Conservation (phyloP, 2,329 filamentous ascomycete species). For the Sarocladium kiliense region DNA sequence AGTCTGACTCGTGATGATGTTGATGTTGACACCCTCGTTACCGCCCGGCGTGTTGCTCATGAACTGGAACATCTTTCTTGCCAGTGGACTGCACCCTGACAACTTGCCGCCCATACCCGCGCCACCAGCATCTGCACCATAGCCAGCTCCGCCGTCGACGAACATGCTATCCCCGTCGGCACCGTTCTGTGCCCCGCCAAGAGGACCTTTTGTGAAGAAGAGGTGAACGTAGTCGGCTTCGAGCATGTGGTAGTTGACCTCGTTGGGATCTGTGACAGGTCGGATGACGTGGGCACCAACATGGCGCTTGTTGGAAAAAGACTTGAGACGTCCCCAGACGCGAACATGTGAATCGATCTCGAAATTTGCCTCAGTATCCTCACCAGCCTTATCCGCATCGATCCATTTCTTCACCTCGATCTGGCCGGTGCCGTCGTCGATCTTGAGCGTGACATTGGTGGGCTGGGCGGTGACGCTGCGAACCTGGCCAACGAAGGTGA, state of each 20-base stretch:
- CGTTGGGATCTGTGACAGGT: constrained; percentile 76
- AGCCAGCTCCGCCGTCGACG: constrained; percentile 42
- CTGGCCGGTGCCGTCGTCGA: constrained; percentile 91
- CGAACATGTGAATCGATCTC: constrained; percentile 75
- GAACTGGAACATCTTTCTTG: constrained; percentile 66
- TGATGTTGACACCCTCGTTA: constrained; percentile 79
- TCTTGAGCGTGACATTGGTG: constrained; percentile 85
- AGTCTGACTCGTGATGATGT: constrained; percentile 64
- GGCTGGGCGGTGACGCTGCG: constrained; percentile 79
- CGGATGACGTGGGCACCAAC: constrained; percentile 78
- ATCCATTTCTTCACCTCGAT: constrained; percentile 91
- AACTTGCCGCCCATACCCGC: constrained; percentile 36
- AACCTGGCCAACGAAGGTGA: constrained; percentile 84
- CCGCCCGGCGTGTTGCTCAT: constrained; percentile 63
- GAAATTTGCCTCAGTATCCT: constrained; percentile 40
- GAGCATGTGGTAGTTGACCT: constrained; percentile 86
- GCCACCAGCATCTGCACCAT: constrained; percentile 30
- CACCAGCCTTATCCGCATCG: constrained; percentile 54
- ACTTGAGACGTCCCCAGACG: constrained; percentile 79
- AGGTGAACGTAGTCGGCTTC: constrained; percentile 88
- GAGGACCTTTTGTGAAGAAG: constrained; percentile 68
- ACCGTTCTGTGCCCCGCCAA: constrained; percentile 31
- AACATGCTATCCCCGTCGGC: constrained; percentile 49
- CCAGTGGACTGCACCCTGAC: constrained; percentile 46
- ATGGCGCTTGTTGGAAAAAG: constrained; percentile 77